phyloP scores from a whole-genome alignment of 1,139 yeast genomes.

The Saccharomycopsis phalli region DNA sequence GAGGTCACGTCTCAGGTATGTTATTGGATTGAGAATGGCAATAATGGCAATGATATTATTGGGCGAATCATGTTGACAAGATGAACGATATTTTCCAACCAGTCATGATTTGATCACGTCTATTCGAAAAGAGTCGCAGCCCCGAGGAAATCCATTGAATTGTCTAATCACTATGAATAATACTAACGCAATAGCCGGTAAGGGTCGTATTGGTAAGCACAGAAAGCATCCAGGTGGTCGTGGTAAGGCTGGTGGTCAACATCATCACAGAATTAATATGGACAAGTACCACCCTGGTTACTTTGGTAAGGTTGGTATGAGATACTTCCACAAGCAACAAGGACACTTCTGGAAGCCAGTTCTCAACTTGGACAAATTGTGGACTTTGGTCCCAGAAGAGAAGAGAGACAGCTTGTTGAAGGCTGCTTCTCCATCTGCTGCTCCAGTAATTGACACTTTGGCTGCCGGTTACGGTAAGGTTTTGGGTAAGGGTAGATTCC shows the following conservation, averaged over 20 bases:
- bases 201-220: slow-evolving; percentile 99
- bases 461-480: slow-evolving; percentile 99
- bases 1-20: slow-evolving; percentile 99
- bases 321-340: slow-evolving; percentile 98
- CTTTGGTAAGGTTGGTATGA: slow-evolving; percentile 99
- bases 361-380: slow-evolving; percentile 96
- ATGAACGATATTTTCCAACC: too few relatives aligned
- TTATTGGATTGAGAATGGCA: slow-evolving; percentile 22
- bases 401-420: slow-evolving; percentile 92
- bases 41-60: too few relatives aligned
- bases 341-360: slow-evolving; percentile 98
- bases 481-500: slow-evolving; percentile 98
- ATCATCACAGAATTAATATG: slow-evolving; percentile 99
- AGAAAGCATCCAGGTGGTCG: slow-evolving; percentile 99
- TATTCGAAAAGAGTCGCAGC: too few relatives aligned
- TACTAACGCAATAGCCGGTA: slow-evolving; percentile 68
- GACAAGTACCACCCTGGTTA: slow-evolving; percentile 99
- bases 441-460: slow-evolving; percentile 98
- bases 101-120: too few relatives aligned
- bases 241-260: slow-evolving; percentile 99
- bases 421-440: slow-evolving; percentile 79
- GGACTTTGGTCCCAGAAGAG: slow-evolving; percentile 94
- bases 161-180: too few relatives aligned
- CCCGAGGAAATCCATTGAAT: too few relatives aligned
- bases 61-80: not conserved